These are phyloP conservation scores for Phaeosphaeriaceae sp. DNA, from an alignment of 2,329 filamentous ascomycete genomes.

Conservation along the genomic window DNA sequence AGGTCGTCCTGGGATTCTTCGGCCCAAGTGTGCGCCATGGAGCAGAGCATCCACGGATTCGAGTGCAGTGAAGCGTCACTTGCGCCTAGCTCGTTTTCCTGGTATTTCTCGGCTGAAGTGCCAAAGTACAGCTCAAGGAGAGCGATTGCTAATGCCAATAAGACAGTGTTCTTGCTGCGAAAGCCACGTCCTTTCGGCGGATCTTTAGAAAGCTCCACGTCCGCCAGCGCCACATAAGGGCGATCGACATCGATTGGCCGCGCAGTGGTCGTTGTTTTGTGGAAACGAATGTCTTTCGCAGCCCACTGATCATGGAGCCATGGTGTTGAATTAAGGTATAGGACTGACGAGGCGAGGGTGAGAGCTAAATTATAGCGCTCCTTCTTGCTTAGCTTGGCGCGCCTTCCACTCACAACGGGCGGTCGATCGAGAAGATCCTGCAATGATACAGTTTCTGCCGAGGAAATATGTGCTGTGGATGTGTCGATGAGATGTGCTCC, in stretches of 20 bases:
- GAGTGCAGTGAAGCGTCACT: conserved; percentile 19
- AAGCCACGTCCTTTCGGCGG: conserved; percentile 21
- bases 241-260: conserved; percentile 38
- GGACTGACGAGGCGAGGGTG: conserved; percentile 44
- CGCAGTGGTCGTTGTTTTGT: conserved; percentile 23
- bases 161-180: conserved; percentile 44
- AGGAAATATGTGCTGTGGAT: conserved; percentile 12
- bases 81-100: conserved; percentile 24
- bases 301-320: conserved; percentile 47
- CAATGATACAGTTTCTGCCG: conserved; percentile 36
- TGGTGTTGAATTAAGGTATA: conserved; percentile 46
- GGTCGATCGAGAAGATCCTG: conserved; percentile 38
- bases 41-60: conserved; percentile 40
- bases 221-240: conserved; percentile 38
- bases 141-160: conserved; percentile 44
- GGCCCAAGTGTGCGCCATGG: conserved; percentile 44
- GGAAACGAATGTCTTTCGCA: conserved; percentile 43
- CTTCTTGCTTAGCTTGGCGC: conserved; percentile 41
- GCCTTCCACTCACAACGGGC: conserved; percentile 33
- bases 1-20: conserved; percentile 43
- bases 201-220: conserved; percentile 4
- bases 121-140: conserved; percentile 49
- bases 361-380: conserved; percentile 46
- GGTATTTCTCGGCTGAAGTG: conserved; percentile 39
- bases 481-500: conserved; percentile 36